A percentile compares a stretch with the other conserved stretches of the same genome.
Conservation (phyloP, 371 early-diverging fungal species). For the Apophysomyces sp. region DNA sequence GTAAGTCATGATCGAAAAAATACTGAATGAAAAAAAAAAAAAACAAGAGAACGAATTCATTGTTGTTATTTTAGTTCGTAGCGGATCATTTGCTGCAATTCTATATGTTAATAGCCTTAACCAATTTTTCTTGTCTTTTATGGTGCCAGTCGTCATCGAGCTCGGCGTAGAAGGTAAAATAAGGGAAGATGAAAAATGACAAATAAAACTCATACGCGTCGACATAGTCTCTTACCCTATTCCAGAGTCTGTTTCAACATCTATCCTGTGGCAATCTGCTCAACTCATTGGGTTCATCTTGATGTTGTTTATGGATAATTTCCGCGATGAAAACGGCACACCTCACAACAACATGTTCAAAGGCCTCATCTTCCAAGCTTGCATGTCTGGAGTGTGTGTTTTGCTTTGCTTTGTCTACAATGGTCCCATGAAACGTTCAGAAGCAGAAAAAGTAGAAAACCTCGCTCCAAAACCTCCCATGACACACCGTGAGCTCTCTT, state of each 20-base stretch:
- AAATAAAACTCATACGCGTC: not conserved
- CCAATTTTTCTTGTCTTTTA: conserved; percentile 39
- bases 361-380: conserved; percentile 41
- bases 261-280: conserved; percentile 38
- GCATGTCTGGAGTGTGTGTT: conserved; percentile 24
- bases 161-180: conserved; percentile 41
- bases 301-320: conserved; percentile 32
- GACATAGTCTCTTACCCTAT: conserved; percentile 30
- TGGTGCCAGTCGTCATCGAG: conserved; percentile 42
- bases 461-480: not conserved
- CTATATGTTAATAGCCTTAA: conserved; percentile 32
- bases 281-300: conserved; percentile 35
- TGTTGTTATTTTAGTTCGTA: conserved; percentile 27
- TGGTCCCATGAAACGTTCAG: conserved; percentile 32
- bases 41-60: not conserved
- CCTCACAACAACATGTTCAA: conserved; percentile 37
- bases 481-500: not conserved
- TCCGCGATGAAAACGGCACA: conserved; percentile 33
- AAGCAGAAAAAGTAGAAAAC: conserved; percentile 6
- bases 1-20: conserved; percentile 14
- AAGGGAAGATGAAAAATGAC: not conserved
- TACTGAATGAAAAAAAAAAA: not conserved
- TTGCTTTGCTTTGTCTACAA: conserved; percentile 31
- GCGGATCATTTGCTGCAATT: conserved; percentile 35
- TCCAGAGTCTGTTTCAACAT: conserved; percentile 37